Conservation (phyloP, 305 asterid species). For the Withania somnifera region DNA sequence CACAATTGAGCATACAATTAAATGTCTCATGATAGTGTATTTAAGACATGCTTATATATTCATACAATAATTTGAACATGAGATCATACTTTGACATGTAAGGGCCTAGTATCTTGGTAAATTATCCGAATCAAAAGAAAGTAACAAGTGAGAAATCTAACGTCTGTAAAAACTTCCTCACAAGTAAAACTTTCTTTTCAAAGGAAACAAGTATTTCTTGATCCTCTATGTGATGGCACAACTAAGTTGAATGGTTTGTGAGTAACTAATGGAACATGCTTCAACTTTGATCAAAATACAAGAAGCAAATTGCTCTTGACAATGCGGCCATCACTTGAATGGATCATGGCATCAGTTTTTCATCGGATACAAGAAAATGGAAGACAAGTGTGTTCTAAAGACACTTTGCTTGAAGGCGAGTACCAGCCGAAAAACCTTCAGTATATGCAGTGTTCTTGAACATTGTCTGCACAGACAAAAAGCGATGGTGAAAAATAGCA, state of each 20-base stretch:
- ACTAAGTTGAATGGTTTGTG: not conserved
- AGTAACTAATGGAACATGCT: not conserved
- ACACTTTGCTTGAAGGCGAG: conserved; percentile 31
- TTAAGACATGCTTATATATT: not conserved
- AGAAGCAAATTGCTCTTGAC: not conserved
- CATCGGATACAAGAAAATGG: not conserved
- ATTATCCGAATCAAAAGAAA: not conserved
- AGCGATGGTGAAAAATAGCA: not conserved
- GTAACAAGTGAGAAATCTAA: not conserved
- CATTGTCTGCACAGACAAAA: conserved; percentile 43
- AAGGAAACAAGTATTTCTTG: not conserved
- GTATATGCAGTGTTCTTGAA: conserved; percentile 82
- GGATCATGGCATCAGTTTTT: not conserved
- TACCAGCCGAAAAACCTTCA: conserved; percentile 76
- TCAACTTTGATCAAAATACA: not conserved
- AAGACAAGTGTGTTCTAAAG: conserved; percentile 10
- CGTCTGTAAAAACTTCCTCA: not conserved
- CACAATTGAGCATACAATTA: not conserved
- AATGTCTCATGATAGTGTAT: not conserved
- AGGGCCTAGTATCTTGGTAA: not conserved
- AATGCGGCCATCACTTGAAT: not conserved
- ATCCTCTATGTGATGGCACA: not conserved
- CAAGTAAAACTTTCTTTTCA: not conserved
- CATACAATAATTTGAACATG: not conserved
- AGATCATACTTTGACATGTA: not conserved